Conservation (phyloP, 1,284 basidiomycete genomes). For the Heterobasidion occidentale region DNA sequence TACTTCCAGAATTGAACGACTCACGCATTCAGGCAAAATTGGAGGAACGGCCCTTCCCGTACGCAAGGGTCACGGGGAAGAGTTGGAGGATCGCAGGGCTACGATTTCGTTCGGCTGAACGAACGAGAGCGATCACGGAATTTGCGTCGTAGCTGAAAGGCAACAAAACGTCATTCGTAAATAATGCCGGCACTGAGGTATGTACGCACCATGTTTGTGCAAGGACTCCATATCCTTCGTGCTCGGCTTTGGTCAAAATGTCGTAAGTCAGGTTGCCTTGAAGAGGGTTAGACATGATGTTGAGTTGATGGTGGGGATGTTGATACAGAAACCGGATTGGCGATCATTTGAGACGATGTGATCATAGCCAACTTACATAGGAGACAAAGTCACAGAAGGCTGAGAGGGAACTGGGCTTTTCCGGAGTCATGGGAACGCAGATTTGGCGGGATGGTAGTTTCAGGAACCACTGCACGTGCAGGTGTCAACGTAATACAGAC, state of each 20-base stretch:
- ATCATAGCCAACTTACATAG: no score
- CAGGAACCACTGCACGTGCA: no score
- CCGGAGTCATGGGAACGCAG: no score
- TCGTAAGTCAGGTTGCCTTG: constrained; percentile 30
- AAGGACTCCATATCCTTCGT: constrained; percentile 36
- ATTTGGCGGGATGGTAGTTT: no score
- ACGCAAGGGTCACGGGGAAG: constrained; percentile 38
- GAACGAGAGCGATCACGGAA: constrained; percentile 36
- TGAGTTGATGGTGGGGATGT: no score
- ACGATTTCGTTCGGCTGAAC: constrained; percentile 34
- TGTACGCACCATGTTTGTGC: constrained; percentile 33
- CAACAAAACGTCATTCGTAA: not conserved
- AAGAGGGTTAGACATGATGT: not conserved
- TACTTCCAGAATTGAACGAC: constrained; percentile 5
- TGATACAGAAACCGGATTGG: no score
- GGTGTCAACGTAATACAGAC: no score
- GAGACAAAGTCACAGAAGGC: no score
- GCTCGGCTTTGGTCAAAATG: constrained; percentile 34
- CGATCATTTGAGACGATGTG: no score
- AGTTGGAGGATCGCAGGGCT: constrained; percentile 39
- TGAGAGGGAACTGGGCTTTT: no score
- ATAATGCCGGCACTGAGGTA: not conserved
- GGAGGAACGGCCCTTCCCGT: constrained; percentile 38
- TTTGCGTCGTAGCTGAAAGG: constrained; percentile 34
- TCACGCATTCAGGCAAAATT: constrained; percentile 37